Conservation (phyloP, 2,329 filamentous ascomycete species). For the Sclerotinia trifoliorum region DNA sequence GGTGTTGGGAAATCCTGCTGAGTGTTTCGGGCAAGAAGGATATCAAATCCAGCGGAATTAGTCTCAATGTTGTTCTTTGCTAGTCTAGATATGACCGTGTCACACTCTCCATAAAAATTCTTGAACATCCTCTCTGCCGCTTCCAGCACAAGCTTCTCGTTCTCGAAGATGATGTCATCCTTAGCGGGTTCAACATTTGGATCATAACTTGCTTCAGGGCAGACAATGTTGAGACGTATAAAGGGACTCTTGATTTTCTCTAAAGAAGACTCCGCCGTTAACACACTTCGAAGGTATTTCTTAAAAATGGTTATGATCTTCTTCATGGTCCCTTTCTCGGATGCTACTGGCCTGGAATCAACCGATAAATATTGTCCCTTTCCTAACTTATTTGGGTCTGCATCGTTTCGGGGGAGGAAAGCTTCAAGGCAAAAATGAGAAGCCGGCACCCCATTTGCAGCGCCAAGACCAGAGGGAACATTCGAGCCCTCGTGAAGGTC, state of each 20-base stretch:
- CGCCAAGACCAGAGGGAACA: background rate
- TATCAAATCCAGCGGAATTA: constrained; percentile 30
- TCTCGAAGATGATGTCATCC: constrained; percentile 66
- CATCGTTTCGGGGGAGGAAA: constrained; percentile 55
- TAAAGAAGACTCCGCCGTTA: constrained; percentile 29
- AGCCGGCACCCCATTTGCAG: background rate
- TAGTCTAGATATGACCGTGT: background rate
- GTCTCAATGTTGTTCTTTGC: background rate
- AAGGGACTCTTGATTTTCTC: constrained; percentile 53
- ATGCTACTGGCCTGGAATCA: constrained; percentile 63
- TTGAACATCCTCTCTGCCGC: constrained; percentile 37
- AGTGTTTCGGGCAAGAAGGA: constrained; percentile 33
- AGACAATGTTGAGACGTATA: constrained; percentile 61
- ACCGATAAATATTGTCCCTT: constrained; percentile 64
- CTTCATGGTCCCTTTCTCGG: constrained; percentile 56
- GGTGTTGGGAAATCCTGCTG: background rate
- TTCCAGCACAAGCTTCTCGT: constrained; percentile 49
- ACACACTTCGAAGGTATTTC: constrained; percentile 45
- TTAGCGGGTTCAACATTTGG: constrained; percentile 70
- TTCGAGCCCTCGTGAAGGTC: background rate
- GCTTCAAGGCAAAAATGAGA: constrained; percentile 51
- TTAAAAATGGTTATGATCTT: constrained; percentile 57
- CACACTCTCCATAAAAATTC: constrained; percentile 33
- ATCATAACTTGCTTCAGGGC: constrained; percentile 64
- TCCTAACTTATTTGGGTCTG: constrained; percentile 46